These are phyloP conservation scores for Claviceps spartinae DNA, from an alignment of 2,329 filamentous ascomycete species.

Conservation along the genomic window DNA sequence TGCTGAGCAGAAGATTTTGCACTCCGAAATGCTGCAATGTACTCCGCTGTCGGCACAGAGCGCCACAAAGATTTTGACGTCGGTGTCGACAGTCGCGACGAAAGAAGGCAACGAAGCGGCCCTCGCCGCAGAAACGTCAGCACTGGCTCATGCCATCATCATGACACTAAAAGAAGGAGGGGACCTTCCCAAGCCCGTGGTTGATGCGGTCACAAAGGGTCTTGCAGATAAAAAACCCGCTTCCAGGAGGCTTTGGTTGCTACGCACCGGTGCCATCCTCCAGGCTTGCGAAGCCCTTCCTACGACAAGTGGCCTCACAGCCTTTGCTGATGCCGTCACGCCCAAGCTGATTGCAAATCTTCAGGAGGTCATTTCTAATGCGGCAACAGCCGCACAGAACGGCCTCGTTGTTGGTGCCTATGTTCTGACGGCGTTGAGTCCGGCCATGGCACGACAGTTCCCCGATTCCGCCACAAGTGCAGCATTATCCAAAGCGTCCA, in stretches of 20 bases:
- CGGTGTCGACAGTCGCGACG: slow-evolving; percentile 52
- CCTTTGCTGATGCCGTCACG: slow-evolving; percentile 39
- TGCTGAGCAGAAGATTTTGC: slow-evolving; percentile 69
- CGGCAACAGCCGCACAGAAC: slow-evolving; percentile 64
- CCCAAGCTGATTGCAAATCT: slow-evolving; percentile 54
- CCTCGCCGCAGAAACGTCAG: slow-evolving; percentile 58
- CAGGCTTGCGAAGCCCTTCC: slow-evolving; percentile 36
- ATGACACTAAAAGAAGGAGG: slow-evolving; percentile 47
- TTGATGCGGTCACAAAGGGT: slow-evolving; percentile 67
- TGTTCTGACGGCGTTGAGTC: slow-evolving; percentile 53
- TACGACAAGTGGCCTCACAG: slow-evolving; percentile 31
- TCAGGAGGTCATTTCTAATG: slow-evolving; percentile 66
- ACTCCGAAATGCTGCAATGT: slow-evolving; percentile 65
- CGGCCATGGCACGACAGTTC: slow-evolving; percentile 38
- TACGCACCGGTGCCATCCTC: slow-evolving; percentile 59
- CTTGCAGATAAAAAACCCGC: slow-evolving; percentile 71
- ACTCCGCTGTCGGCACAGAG: slow-evolving; percentile 47
- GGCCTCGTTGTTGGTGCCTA: slow-evolving; percentile 72
- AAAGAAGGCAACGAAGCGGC: slow-evolving; percentile 88
- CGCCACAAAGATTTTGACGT: slow-evolving; percentile 51
- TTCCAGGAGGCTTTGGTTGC: slow-evolving; percentile 66
- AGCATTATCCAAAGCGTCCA: slow-evolving; percentile 41
- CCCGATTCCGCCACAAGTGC: slow-evolving; percentile 35
- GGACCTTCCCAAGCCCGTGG: slow-evolving; percentile 49
- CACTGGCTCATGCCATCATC: slow-evolving; percentile 52